Base-by-base conservation (phyloP, 371 early-diverging fungal species). In the Capillidium heterosporum region DNA sequence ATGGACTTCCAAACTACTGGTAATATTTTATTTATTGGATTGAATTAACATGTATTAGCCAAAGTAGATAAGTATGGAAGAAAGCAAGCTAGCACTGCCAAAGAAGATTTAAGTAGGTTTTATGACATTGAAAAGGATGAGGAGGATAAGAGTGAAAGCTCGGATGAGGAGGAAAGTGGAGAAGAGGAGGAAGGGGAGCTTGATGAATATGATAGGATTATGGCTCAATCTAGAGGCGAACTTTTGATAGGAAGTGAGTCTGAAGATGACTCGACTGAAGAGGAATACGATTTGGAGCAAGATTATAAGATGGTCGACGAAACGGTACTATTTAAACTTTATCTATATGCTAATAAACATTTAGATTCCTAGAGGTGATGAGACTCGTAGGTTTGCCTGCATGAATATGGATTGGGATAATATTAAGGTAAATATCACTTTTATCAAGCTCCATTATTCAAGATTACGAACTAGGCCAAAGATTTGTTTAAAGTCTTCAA, bases 391-490 rank as follows among this genome's bases (percentile, higher is more conserved):
- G 26, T 75, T 98, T 51, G 98, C 96, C 13, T 77, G 81, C 19
- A 88, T 98, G 21, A 95, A 95, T 61, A 67, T 98, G 80, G 99
- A 98, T 69, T 95, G 99, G 99, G 93, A 94, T 61, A 79, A 91
- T 48, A 72, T 92, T 52, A 84, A 77, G 61, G 67, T 63, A 64
- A 27, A n/a, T n/a, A n/a, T 19, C 13, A 15, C 2, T 32, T 48
- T 13, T 21, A 23, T 23, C 32, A 28, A 31, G n/a, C 13, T 49
- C 4, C 13, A 7, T 13, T 4, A 49, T 32, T 23, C 5, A 26
- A 19, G 21, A 29, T 50, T 11, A 47, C 3, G 46, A 24, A 68
- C 27, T 67, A 75, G 61, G 84, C 95, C 0, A 65, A 71, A 0
- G 99, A 97, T 65, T 67, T 98, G 59, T 80, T 80, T 60, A 85